Evolutionary conservation across 2,329 filamentous ascomycete genomes (phyloP).

Genomic region (Cercospora sp.): DNA sequence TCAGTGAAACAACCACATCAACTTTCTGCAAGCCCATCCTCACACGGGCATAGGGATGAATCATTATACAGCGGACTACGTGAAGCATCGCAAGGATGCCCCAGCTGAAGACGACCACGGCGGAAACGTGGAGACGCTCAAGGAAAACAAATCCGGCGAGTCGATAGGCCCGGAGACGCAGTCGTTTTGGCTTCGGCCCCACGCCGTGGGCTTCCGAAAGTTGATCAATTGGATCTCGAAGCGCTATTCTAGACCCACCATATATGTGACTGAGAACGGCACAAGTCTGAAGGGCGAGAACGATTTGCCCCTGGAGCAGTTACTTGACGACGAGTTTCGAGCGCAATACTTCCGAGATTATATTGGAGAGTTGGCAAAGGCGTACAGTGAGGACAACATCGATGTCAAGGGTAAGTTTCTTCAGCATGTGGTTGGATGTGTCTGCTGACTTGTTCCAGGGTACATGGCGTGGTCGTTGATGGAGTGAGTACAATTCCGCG

Average conservation of each 20-base stretch:
- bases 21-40: conserved; percentile 5
- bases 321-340: conserved; percentile 80
- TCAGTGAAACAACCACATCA: conserved; percentile 21
- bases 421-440: conserved; percentile 15
- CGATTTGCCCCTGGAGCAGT: conserved; percentile 66
- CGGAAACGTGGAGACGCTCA: conserved; percentile 72
- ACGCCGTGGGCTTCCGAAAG: conserved; percentile 73
- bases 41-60: conserved; percentile 50
- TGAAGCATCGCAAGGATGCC: conserved; percentile 65
- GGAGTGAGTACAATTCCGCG: conserved; percentile 10
- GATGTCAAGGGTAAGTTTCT: conserved; percentile 65
- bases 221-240: conserved; percentile 75
- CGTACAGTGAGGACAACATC: conserved; percentile 70
- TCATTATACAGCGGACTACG: conserved; percentile 87
- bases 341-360: conserved; percentile 77
- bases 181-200: conserved; percentile 76
- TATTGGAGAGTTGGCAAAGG: conserved; percentile 72
- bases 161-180: conserved; percentile 80
- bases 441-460: conserved; percentile 3
- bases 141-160: conserved; percentile 67
- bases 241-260: conserved; percentile 72
- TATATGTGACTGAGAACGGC: conserved; percentile 88
- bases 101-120: conserved; percentile 65
- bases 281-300: conserved; percentile 83
- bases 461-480: conserved; percentile 17